A percentile compares a stretch with the other conserved stretches of the same genome.
phyloP scores from a whole-genome alignment of 371 early-diverging fungal genomes.

The Chytridiales sp. region DNA sequence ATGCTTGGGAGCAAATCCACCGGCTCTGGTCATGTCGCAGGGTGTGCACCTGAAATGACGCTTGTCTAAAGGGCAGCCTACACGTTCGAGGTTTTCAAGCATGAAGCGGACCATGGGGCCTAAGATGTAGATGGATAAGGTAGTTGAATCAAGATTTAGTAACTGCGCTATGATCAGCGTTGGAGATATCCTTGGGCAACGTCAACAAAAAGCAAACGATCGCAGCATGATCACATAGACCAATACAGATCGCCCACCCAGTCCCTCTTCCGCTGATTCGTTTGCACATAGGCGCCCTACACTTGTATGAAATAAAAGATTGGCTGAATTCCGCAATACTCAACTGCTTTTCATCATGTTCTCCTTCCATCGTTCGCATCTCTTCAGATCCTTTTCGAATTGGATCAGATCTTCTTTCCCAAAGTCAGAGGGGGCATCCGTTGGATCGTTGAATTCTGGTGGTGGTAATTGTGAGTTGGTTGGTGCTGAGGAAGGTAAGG shows the following conservation, averaged over 20 bases:
- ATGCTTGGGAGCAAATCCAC: constrained; percentile 76
- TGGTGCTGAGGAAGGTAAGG: too few species aligned
- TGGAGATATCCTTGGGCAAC: too few species aligned
- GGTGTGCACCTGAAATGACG: constrained; percentile 74
- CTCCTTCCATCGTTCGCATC: constrained; percentile 73
- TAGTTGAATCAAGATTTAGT: neutral
- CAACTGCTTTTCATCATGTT: constrained; percentile 64
- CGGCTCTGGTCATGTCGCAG: constrained; percentile 75
- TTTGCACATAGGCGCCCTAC: too few species aligned
- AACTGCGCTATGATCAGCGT: too few species aligned
- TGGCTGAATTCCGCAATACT: constrained; percentile 18
- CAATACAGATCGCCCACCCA: too few species aligned
- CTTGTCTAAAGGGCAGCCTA: constrained; percentile 62
- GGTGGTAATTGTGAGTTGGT: too few species aligned
- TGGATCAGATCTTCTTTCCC: neutral
- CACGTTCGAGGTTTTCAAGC: constrained; percentile 68
- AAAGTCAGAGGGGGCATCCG: too few species aligned
- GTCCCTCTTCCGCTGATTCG: too few species aligned
- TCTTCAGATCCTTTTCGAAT: constrained; percentile 53
- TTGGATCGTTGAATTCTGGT: too few species aligned
- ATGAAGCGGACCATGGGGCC: constrained; percentile 84
- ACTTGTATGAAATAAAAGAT: too few species aligned
- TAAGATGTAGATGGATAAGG: constrained; percentile 33
- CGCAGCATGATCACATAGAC: too few species aligned
- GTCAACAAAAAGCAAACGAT: too few species aligned